Evolutionary conservation across 176 grass and related monocot genomes (phyloP), one percentile per base, ranked within the genome.

Genomic region (Panicum miliaceum): DNA sequence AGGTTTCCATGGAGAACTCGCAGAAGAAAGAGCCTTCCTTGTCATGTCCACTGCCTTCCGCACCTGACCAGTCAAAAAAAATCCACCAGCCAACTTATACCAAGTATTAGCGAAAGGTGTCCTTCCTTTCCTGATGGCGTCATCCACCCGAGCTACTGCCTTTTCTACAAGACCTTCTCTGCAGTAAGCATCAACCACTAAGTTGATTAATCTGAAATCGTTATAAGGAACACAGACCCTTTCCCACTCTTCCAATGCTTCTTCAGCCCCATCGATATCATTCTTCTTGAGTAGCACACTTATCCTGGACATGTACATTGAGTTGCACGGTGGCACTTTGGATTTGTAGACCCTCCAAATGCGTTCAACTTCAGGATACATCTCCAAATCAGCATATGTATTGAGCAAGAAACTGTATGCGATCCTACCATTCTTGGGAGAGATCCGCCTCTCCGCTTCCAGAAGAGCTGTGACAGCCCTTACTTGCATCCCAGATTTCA

Each of bases 221-320:
- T 36, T 22, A 79, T 84, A 65, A 60, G 57, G 14, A 56, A 22
- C 9, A 74, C 16, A 7, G 20, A 38, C 42, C 3, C 10, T 63
- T 72, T 89, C 86, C 76, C 86, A 94, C 71, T 94, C 92, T 79
- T 88, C 68, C n/a, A 89, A 78, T 50, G 82, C 37, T 27, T 46
- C 66, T 68, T 89, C 92, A 23, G 86, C 92, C 11, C 70, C 76
- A 41, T 81, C 64, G 12, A 94, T 68, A 53, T 89, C 83, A 56
- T 89, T 71, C 80, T 78, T 65, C 83, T 81, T 91, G 71, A 94
- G 70, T 53, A 91, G 67, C 20, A 22, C 29, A 72, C 74, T 89
- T 32, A 91, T 89, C 89, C 84, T 89, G 76, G 79, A 89, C 80
- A 89, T 42, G 73, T 94, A 94, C 75, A 90, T 86, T 2, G 79